phyloP scores from a whole-genome alignment of 192 early-diverging fungal genomes.

The Coemansia reversa region DNA sequence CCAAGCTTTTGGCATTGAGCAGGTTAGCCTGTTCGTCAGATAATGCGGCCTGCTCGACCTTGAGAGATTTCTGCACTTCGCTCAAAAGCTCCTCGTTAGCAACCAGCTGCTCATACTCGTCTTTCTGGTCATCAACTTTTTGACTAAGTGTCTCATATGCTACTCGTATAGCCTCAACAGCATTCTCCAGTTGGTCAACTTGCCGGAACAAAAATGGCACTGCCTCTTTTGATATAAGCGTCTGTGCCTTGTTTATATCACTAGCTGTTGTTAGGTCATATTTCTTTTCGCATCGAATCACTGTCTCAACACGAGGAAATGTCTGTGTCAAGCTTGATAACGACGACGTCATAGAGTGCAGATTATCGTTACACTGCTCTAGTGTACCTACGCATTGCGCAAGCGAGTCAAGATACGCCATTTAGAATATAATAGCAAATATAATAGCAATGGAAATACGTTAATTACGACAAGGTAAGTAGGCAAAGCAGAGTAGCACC shows the following conservation, averaged over 20 bases:
- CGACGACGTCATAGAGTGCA: constrained; percentile 29
- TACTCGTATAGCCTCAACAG: constrained; percentile 39
- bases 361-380: constrained; percentile 30
- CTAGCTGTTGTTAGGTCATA: constrained; percentile 54
- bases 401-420: constrained; percentile 46
- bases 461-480: not conserved
- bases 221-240: constrained; percentile 50
- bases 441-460: not conserved
- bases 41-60: constrained; percentile 25
- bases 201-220: constrained; percentile 55
- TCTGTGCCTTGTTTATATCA: constrained; percentile 53
- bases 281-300: constrained; percentile 47
- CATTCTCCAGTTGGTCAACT: constrained; percentile 51
- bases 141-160: constrained; percentile 41
- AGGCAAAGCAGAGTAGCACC: not conserved
- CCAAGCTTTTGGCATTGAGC: constrained; percentile 40
- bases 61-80: constrained; percentile 24
- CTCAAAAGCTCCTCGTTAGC: constrained; percentile 34
- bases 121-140: constrained; percentile 32
- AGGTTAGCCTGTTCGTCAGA: constrained; percentile 45
- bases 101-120: constrained; percentile 37
- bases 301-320: constrained; percentile 47
- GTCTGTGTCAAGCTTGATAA: constrained; percentile 33
- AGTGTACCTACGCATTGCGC: constrained; percentile 38
- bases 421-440: constrained; percentile 4